Conservation (phyloP, 2,329 filamentous ascomycete species). For the Aspergillus sp. region DNA sequence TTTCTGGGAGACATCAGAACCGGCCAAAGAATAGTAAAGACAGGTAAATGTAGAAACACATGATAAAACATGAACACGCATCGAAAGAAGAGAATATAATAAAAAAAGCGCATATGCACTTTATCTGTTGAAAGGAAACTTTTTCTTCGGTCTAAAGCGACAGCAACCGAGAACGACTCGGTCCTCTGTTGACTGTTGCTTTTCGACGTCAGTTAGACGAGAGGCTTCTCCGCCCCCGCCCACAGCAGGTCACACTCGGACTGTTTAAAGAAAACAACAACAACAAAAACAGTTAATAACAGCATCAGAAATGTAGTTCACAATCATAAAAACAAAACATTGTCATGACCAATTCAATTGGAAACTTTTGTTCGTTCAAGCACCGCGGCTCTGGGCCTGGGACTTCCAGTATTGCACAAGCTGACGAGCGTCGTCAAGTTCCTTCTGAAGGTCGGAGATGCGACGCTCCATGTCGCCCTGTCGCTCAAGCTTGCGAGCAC, state of each 20-base stretch:
- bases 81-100: conserved; percentile 11
- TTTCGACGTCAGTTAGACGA: conserved; percentile 25
- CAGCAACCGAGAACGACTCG: conserved; percentile 12
- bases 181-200: conserved; percentile 22
- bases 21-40: conserved; percentile 30
- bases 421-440: conserved; percentile 32
- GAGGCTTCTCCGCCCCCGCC: conserved; percentile 37
- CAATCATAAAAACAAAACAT: conserved; percentile 3
- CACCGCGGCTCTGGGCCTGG: conserved; percentile 26
- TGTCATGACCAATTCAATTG: neutral
- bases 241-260: conserved; percentile 23
- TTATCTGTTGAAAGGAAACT: conserved; percentile 21
- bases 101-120: conserved; percentile 1
- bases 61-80: neutral
- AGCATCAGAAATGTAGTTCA: conserved; percentile 14
- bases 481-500: conserved; percentile 77
- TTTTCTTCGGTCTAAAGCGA: conserved; percentile 24
- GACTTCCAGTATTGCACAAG: conserved; percentile 41
- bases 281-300: conserved; percentile 21
- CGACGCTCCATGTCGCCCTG: conserved; percentile 72
- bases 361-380: conserved; percentile 18
- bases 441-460: conserved; percentile 66
- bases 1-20: conserved; percentile 52
- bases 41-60: neutral
- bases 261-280: conserved; percentile 17